Conservation (phyloP, 2,329 filamentous ascomycete genomes). For the Aspergillus phoenicis region DNA sequence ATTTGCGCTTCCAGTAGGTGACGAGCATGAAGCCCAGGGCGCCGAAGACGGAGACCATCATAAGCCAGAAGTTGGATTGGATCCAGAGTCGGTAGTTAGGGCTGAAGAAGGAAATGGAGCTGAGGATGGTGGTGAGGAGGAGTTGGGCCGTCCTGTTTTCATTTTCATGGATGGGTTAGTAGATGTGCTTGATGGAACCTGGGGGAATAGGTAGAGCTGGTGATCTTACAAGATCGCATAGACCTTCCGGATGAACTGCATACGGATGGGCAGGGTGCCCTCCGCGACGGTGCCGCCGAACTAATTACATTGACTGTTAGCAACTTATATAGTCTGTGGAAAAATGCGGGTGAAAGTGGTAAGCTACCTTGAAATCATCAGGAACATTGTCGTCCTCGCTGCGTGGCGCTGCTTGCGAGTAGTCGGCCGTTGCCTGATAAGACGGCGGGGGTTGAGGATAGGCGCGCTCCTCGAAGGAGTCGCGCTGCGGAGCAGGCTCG, state of each 20-base stretch:
- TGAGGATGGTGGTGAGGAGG: conserved; percentile 77
- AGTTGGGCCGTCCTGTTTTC: conserved; percentile 75
- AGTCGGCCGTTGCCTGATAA: conserved; percentile 67
- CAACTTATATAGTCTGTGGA: too few species aligned
- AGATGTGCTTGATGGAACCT: not conserved
- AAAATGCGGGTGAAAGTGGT: too few species aligned
- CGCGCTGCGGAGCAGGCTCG: conserved; percentile 77
- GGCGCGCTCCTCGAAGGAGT: conserved; percentile 73
- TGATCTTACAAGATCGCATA: conserved; percentile 79
- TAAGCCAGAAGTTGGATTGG: conserved; percentile 76
- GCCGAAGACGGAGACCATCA: conserved; percentile 84
- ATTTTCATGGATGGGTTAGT: not conserved
- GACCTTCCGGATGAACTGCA: conserved; percentile 96
- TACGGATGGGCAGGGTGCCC: conserved; percentile 91
- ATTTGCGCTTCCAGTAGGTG: conserved; percentile 95
- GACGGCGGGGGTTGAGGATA: conserved; percentile 81
- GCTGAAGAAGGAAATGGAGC: conserved; percentile 84
- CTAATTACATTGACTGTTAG: conserved; percentile 44
- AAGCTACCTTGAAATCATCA: conserved; percentile 83
- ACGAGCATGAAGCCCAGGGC: conserved; percentile 81
- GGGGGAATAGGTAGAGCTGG: not conserved
- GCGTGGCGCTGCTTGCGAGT: conserved; percentile 62
- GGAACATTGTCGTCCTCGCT: conserved; percentile 87
- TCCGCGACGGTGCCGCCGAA: conserved; percentile 93
- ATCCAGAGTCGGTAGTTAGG: conserved; percentile 80